Conservation (phyloP, 225 moss, liverwort and hornwort species). For the Pseudoscleropodium purum region DNA sequence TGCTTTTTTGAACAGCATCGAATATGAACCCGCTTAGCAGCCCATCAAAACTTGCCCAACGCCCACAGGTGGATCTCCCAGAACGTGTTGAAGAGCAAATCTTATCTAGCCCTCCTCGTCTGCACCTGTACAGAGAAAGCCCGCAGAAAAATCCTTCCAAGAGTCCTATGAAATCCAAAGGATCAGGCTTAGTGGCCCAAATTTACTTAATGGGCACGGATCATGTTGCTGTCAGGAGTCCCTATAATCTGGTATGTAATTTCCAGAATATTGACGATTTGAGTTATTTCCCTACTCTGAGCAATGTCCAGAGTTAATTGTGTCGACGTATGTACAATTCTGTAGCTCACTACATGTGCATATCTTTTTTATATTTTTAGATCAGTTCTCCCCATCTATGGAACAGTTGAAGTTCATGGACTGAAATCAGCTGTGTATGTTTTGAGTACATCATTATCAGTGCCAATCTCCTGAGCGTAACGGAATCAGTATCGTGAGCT, state of each 20-base stretch:
- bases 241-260: constrained; percentile 34
- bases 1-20: constrained; percentile 33
- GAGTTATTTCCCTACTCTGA: neutral
- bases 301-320: neutral
- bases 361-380: neutral
- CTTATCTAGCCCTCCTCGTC: constrained; percentile 27
- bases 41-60: constrained; percentile 15
- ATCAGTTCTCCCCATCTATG: neutral
- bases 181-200: constrained; percentile 37
- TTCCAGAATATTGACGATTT: neutral
- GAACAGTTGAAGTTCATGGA: neutral
- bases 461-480: neutral
- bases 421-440: neutral
- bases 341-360: neutral
- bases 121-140: constrained; percentile 20
- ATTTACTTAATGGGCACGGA: constrained; percentile 27
- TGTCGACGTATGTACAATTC: neutral
- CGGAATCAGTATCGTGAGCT: neutral
- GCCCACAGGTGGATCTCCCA: neutral
- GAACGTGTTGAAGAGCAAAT: constrained; percentile 14
- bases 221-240: constrained; percentile 44
- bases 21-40: constrained; percentile 8
- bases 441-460: neutral
- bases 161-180: constrained; percentile 40
- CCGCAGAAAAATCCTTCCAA: constrained; percentile 18